These are phyloP conservation scores for Spinacia oleracea DNA, from an alignment of 179 eudicot genomes.

Conservation along the genomic window DNA sequence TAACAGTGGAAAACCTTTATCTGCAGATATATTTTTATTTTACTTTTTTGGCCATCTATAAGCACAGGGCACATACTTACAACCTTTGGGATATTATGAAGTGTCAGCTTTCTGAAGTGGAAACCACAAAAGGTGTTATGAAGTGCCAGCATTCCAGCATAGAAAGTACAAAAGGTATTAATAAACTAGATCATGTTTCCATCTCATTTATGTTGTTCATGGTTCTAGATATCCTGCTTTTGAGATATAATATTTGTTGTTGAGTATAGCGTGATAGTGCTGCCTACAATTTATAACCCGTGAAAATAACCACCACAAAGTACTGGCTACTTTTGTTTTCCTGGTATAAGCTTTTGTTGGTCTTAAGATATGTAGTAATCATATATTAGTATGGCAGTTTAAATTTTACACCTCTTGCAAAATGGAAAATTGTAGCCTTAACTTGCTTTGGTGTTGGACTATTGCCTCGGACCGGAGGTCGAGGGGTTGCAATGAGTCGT, in stretches of 20 bases:
- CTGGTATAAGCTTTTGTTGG: not conserved
- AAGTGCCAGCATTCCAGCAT: conserved; percentile 42
- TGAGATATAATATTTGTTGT: conserved; percentile 2
- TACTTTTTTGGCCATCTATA: too few relatives aligned
- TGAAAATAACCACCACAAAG: not conserved
- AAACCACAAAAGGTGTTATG: conserved; percentile 59
- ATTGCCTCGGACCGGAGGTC: not conserved
- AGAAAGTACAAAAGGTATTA: conserved; percentile 55
- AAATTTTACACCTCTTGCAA: not conserved
- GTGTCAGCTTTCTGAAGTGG: conserved; percentile 36
- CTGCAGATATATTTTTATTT: not conserved
- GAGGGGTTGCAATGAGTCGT: not conserved
- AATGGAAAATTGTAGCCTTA: conserved; percentile 2
- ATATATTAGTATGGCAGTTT: not conserved
- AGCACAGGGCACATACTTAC: too few relatives aligned
- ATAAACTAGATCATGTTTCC: conserved; percentile 1
- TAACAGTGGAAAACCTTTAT: too few relatives aligned
- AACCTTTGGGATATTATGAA: conserved; percentile 66
- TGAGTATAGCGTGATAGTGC: not conserved
- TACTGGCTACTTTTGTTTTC: not conserved
- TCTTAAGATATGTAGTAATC: not conserved
- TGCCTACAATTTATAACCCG: not conserved
- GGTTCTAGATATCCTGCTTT: conserved; percentile 5
- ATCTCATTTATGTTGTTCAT: not conserved
- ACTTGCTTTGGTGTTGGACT: not conserved